Evolutionary conservation across 2,329 filamentous ascomycete genomes (phyloP), one percentile per base, ranked within the genome.

Genomic region (Neofusicoccum parvum): DNA sequence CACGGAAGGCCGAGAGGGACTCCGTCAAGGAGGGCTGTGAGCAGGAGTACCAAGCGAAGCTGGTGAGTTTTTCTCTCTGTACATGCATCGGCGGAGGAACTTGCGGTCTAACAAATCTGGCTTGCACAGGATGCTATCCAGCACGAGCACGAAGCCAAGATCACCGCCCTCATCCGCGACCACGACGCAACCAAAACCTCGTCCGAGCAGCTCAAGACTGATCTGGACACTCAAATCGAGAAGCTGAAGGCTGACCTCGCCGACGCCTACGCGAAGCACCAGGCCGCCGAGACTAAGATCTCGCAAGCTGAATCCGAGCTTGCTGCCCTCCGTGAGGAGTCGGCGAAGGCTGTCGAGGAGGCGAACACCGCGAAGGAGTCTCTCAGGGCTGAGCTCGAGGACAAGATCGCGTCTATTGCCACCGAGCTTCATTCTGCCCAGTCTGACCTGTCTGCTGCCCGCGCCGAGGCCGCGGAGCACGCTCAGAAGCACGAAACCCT

Each of bases 1-100:
- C 76, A 23, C 77, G 76, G 66, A 72, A 72, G 48, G 75, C 76
- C 68, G 76, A 78, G 69, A 68, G 76, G 23, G 72, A 70, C 58
- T 70, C 70, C 23, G 76, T 78, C n/a, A 72, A 70, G 54, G 74
- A 75, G 7, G 73, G 77, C 67, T 75, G 71, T 64, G 73, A 77
- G 68, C 60, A 68, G 48, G 74, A 77, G 64, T 76, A 76, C 67
- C 66, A 70, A 32, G 67, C 68, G 10, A 75, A 76, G 69, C 67
- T 77, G 51, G 70, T 69, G 46, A 69, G 66, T 65, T 58, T 64
- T 11, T 37, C 39, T 5, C 5, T 20, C n/a, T 43, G 54, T 46
- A 15, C 23, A 11, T 39, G 9, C 17, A 6, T n/a, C 3, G 14
- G 14, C 36, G 36, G 43, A 20, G 37, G 27, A 43, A 20, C 17